Base-by-base conservation (phyloP, 1,139 yeast species). In the Hansenula anomala region DNA sequence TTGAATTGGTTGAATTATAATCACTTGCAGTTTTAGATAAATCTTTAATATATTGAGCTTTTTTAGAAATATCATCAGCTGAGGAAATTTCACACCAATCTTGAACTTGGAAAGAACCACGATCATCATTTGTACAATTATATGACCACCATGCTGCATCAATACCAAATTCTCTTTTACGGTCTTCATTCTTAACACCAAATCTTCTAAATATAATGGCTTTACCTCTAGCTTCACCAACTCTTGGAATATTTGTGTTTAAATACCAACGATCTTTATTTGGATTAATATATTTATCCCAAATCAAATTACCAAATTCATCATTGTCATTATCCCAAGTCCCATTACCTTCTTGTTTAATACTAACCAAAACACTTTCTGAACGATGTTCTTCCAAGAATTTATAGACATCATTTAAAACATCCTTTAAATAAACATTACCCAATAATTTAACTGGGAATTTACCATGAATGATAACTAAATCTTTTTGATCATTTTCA, bases 311-410 rank as follows among this genome's bases (percentile, higher is more conserved):
- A 27, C 78, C 78, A 55, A 85, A 82, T 55, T 82, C 90, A 51
- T 80, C 86, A 36, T 67, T 58, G 37, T 69, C 70, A 45, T 76
- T 72, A 53, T 78, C 70, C 86, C 88, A 80, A n/a, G 50, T 46
- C 43, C 78, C 75, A 14, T 76, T 63, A 32, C 94, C 94, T 60
- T 85, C 94, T 55, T 80, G 86, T 56, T 84, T 85, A 45, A 85
- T 60, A 1, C 90, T 81, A 12, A 85, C 75, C 43, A 85, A 59
- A 11, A 81, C 86, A 11, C 76, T 64, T 58, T 85, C 94, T 3
- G 79, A 69, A 3, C 60, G 63, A 59, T 82, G 71, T 12, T 61
- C 47, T 15, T 67, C 62, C 45, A 84, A 62, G 52, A 80, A 85
- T 12, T 66, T 64, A 56, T 79, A 82, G 27, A 84, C 71, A 43